Conservation (phyloP, 2,329 filamentous ascomycete species). For the Amesomyces nigricolor region DNA sequence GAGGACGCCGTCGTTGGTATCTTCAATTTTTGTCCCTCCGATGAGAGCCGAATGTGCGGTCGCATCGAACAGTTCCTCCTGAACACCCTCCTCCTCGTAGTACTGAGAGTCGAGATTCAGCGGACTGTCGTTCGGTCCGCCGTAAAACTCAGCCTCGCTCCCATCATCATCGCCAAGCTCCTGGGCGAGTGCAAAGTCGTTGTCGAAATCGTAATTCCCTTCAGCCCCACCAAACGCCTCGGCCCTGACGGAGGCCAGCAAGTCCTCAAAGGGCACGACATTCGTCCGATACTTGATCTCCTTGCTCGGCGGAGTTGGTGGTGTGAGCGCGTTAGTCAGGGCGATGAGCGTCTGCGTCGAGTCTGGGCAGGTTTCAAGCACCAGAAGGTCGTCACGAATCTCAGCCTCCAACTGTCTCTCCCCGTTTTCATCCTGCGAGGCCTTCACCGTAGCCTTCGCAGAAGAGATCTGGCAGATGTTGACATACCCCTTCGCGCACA, state of each 20-base stretch:
- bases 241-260: conserved; percentile 84
- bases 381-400: conserved; percentile 75
- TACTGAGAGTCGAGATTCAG: conserved; percentile 42
- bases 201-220: conserved; percentile 57
- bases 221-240: conserved; percentile 67
- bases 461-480: conserved; percentile 83
- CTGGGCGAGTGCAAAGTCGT: conserved; percentile 53
- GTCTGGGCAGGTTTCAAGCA: conserved; percentile 93
- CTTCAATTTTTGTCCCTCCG: conserved; percentile 37
- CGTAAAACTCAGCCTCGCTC: conserved; percentile 27
- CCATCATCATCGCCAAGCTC: conserved; percentile 37
- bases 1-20: conserved; percentile 43
- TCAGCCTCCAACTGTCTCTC: conserved; percentile 71
- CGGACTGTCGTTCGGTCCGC: conserved; percentile 29
- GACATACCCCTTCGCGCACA: conserved; percentile 69
- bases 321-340: conserved; percentile 72
- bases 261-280: conserved; percentile 76
- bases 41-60: conserved; percentile 36
- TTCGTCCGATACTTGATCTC: conserved; percentile 82
- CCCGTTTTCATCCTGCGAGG: conserved; percentile 51
- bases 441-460: conserved; percentile 61
- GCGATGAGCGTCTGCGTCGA: conserved; percentile 88
- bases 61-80: conserved; percentile 46
- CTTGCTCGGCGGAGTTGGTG: conserved; percentile 75
- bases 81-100: conserved; percentile 39